A percentile compares a stretch with the other conserved stretches of the same genome.
Evolutionary conservation across 768 basidiomycete species (phyloP).

Genomic region (Boletus reticulatus): DNA sequence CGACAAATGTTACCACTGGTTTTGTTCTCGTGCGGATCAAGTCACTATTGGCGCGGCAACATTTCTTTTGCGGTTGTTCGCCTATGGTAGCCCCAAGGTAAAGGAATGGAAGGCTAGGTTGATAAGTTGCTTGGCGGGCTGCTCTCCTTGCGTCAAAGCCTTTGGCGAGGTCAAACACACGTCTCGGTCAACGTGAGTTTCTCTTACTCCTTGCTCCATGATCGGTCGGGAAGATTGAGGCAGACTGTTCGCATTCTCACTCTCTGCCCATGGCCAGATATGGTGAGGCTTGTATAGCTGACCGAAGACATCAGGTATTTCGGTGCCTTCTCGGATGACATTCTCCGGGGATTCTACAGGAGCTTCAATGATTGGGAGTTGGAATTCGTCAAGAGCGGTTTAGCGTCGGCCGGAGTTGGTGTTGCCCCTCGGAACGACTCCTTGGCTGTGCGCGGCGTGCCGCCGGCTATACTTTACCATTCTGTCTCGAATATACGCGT

Average conservation of each 20-base stretch:
- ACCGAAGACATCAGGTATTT: conserved; percentile 57
- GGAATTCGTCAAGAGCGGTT: conserved; percentile 45
- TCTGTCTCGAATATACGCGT: conserved; percentile 60
- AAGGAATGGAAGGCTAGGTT: conserved; percentile 62
- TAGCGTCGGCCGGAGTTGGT: conserved; percentile 34
- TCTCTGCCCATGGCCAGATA: conserved; percentile 3
- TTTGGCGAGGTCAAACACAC: conserved; percentile 62
- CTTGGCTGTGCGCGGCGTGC: conserved; percentile 39
- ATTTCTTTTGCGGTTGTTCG: conserved; percentile 80
- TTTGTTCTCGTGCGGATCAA: conserved; percentile 61
- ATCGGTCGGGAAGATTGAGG: conserved; percentile 4
- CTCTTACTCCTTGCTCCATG: neutral
- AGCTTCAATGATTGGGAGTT: conserved; percentile 70
- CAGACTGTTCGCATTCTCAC: conserved; percentile 7
- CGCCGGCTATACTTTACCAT: conserved; percentile 57
- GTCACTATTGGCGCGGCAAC: conserved; percentile 66
- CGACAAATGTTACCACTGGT: conserved; percentile 67
- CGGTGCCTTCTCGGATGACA: conserved; percentile 53
- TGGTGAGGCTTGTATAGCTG: conserved; percentile 6
- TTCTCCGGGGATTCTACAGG: conserved; percentile 56
- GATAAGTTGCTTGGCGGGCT: conserved; percentile 54
- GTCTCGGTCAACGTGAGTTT: conserved; percentile 73
- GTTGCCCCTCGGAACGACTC: conserved; percentile 6
- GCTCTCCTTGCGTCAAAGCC: conserved; percentile 67
- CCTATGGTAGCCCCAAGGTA: conserved; percentile 62